Evolutionary conservation across 169 alveolate genomes (phyloP), one percentile per base, ranked within the genome.

Genomic region (Plasmodium gallinaceum): DNA sequence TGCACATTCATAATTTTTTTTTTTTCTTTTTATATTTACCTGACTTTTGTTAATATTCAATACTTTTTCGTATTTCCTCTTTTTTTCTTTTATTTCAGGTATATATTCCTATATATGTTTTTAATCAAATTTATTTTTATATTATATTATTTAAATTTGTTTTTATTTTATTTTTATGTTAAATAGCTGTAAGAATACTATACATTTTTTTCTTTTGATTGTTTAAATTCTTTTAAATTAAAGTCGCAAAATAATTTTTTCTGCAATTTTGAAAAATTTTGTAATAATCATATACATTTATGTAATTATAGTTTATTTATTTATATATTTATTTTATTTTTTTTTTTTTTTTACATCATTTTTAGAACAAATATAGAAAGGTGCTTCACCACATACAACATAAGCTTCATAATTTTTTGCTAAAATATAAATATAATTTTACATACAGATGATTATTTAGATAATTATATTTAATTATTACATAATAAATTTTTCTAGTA

Each of bases 361-460:
- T 62, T 80, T 80, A 16, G 90, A 54, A 52, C 90, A 80, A 26
- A 80, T 80, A 26, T 70, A 80, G 42, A 80, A 80, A 42, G 90
- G 83, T 20, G 90, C 90, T 71, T 80, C 90, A 12, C 90, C 90
- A 71, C 90, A 80, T 57, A 80, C 90, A 80, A 80, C 90, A 70
- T 80, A 80, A 12, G 90, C 90, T 37, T 80, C 90, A 16, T 80
- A 80, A 46, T 80, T 80, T 70, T 80, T 80, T 66, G 90, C 90
- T 80, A 43, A 10, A 66, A 51, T 20, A 43, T 39, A 43, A 58
- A 4, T 12, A 66, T 26, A 39, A 48, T 69, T 16, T 54, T 54
- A 26, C 24, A 69, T 43, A 69, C 16, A n/a, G 20, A 51, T 51
- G n/a, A 69, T 14, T 16, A 32, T 4, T 32, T 32, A 32, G 4